These are phyloP conservation scores for Nitzschia sp. DNA, from an alignment of 108 stramenopile genomes.

Conservation along the genomic window DNA sequence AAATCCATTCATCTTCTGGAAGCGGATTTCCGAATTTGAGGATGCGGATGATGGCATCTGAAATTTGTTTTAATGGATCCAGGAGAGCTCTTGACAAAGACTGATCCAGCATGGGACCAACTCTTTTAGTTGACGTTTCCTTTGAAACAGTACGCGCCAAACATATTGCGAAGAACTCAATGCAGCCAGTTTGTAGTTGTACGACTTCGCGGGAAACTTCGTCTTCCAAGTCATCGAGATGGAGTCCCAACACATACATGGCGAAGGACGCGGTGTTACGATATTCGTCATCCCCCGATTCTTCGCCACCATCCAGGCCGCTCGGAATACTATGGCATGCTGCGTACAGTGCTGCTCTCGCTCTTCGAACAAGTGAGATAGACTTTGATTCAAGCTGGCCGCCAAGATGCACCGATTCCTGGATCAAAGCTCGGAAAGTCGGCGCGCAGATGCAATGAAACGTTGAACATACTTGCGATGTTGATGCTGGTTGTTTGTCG, in stretches of 20 bases:
- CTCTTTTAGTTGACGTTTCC: not conserved
- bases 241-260: not conserved
- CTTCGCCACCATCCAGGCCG: not conserved
- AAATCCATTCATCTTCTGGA: slow-evolving; percentile 2
- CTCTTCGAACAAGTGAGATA: not conserved
- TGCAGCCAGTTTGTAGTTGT: slow-evolving; percentile 1
- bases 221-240: not conserved
- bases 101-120: too few relatives aligned
- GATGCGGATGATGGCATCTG: not conserved
- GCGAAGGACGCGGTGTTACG: not conserved
- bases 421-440: not conserved
- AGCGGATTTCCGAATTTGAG: not conserved
- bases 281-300: not conserved
- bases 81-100: not conserved
- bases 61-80: not conserved
- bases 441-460: not conserved
- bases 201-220: not conserved
- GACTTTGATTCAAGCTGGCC: not conserved
- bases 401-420: not conserved
- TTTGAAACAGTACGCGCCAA: not conserved
- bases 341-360: not conserved
- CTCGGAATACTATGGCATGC: slow-evolving; percentile 2
- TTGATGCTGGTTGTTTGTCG: too few relatives aligned
- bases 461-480: too few relatives aligned
- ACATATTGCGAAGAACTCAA: slow-evolving; percentile 11